Base-by-base conservation (phyloP, 2,329 filamentous ascomycete genomes). In the Trichoderma sp. region DNA sequence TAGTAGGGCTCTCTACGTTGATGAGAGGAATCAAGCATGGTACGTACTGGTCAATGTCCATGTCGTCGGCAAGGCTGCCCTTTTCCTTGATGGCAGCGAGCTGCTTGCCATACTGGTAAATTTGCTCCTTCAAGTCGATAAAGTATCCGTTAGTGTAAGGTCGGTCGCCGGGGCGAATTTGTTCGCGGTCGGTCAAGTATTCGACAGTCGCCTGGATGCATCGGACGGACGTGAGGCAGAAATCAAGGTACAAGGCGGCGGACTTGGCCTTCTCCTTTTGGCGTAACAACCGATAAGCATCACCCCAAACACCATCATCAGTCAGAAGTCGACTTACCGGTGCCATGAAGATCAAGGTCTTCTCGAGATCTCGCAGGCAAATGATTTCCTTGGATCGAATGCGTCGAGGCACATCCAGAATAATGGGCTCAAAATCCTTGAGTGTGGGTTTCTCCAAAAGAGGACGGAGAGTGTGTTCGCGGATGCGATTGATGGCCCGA, bases 131-230 rank as follows among this genome's bases (percentile, higher is more conserved):
- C 71, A 98, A 89, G 83, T 98, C 95, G 82, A 97, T 91, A 79
- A 97, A 97, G 82, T 98, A 98, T 78, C 93, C 93, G 86, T 92
- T 93, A 86, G 91, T 96, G 85, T 97, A 98, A 73, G 94, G 93
- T 76, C 91, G 90, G 81, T 98, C 95, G 81, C 88, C 85, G 70
- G 92, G 91, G 79, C 93, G 89, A 73, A 90, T 90, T 82, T 95
- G 92, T 80, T 98, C 94, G 78, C 89, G 89, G 78, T 96, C 93
- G 84, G 88, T 90, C 73, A 97, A 86, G 80, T 91, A 90, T 80
- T 93, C 90, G 80, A 96, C 92, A 70, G 93, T 96, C 72, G 93
- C 90, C 84, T 96, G 92, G 78, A 97, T 90, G 82, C 94, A 96
- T 80, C 89, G 90, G 79, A 97, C 93, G 72, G 94, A 95, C 76